Conservation (phyloP, 768 basidiomycete genomes). For the Tylopilus subfusipes region DNA sequence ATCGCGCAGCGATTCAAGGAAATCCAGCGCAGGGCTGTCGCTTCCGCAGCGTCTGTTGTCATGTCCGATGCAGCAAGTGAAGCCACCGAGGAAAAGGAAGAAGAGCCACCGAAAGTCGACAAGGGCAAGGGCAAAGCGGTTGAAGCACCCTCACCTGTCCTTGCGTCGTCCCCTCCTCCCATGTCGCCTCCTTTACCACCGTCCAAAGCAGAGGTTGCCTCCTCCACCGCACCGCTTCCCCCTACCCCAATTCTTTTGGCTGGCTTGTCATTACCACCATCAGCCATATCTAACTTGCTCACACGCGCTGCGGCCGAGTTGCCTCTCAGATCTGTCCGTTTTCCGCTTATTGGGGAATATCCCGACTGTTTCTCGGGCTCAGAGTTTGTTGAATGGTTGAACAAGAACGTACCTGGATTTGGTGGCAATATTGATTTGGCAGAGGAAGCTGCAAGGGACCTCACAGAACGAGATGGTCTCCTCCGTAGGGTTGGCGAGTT, state of each 20-base stretch:
- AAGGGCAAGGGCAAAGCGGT: slow-evolving; percentile 77
- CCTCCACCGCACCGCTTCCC: slow-evolving; percentile 37
- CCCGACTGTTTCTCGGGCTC: slow-evolving; percentile 85
- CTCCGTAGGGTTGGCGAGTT: slow-evolving; percentile 77
- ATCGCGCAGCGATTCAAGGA: slow-evolving; percentile 81
- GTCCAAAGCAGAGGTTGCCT: slow-evolving; percentile 35
- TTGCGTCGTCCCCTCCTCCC: slow-evolving; percentile 54
- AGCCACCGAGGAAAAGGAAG: slow-evolving; percentile 31
- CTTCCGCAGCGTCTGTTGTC: slow-evolving; percentile 28
- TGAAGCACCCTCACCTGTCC: slow-evolving; percentile 34
- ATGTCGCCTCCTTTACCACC: slow-evolving; percentile 61
- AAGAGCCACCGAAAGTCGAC: slow-evolving; percentile 56
- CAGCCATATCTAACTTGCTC: slow-evolving; percentile 66
- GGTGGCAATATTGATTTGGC: slow-evolving; percentile 75
- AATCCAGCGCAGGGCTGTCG: slow-evolving; percentile 57
- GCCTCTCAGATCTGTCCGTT: slow-evolving; percentile 65
- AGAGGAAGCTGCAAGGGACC: slow-evolving; percentile 60
- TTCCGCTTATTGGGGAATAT: slow-evolving; percentile 82
- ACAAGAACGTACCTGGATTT: slow-evolving; percentile 72
- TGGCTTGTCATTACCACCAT: slow-evolving; percentile 64
- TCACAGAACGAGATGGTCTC: slow-evolving; percentile 51
- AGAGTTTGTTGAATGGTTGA: slow-evolving; percentile 84
- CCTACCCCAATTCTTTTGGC: slow-evolving; percentile 66
- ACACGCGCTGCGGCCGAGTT: slow-evolving; percentile 68
- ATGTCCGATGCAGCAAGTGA: slow-evolving; percentile 22